Conservation (phyloP, 768 basidiomycete species). For the Calocybe cyanea region DNA sequence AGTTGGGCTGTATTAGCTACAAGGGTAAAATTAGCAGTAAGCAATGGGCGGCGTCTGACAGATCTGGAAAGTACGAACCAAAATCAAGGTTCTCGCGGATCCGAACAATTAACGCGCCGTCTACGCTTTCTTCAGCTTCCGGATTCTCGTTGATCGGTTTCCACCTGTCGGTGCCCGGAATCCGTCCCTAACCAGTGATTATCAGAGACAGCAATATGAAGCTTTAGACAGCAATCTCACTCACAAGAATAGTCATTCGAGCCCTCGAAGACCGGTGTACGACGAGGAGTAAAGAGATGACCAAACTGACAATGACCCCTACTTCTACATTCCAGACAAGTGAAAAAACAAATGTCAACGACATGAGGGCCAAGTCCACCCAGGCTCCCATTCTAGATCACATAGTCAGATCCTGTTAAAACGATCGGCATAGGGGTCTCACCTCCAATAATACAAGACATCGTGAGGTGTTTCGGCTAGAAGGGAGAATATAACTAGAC, state of each 20-base stretch:
- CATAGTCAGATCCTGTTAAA: background rate
- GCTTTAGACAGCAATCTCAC: conserved; percentile 19
- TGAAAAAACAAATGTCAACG: conserved; percentile 82
- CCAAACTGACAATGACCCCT: conserved; percentile 84
- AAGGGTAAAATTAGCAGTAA: background rate
- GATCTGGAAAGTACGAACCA: conserved; percentile 40
- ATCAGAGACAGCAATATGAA: background rate
- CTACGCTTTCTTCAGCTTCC: conserved; percentile 74
- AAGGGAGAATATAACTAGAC: conserved; percentile 80
- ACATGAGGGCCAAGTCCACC: conserved; percentile 85
- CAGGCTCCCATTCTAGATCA: conserved; percentile 78
- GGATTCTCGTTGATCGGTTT: conserved; percentile 86
- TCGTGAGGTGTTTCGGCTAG: conserved; percentile 87
- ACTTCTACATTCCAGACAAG: conserved; percentile 91
- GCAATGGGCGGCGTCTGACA: background rate
- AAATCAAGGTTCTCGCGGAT: conserved; percentile 92
- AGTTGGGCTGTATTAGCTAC: conserved; percentile 92
- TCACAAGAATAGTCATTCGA: conserved; percentile 85
- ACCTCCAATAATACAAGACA: conserved; percentile 81
- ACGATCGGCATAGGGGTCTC: conserved; percentile 17
- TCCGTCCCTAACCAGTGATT: conserved; percentile 54
- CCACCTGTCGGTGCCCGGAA: conserved; percentile 89
- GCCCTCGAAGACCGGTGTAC: conserved; percentile 87
- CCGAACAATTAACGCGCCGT: conserved; percentile 82
- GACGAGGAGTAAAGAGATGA: conserved; percentile 84